A percentile compares a stretch with the other conserved stretches of the same genome.
These are phyloP conservation scores for Alternaria atra DNA, from an alignment of 2,329 filamentous ascomycete genomes.

Conservation along the genomic window DNA sequence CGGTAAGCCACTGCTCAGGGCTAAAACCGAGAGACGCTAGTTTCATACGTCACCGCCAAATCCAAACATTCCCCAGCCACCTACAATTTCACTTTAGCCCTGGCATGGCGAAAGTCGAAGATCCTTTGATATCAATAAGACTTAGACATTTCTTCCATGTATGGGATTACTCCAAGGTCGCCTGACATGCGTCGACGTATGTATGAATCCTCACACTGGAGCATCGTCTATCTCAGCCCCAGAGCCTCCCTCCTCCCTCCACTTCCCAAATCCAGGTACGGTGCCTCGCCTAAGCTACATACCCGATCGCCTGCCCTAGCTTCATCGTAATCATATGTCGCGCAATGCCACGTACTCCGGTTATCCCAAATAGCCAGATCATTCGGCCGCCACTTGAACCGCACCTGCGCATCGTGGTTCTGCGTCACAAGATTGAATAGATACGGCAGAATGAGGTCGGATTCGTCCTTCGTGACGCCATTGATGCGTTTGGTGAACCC, in stretches of 20 bases:
- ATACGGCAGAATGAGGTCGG: slow-evolving; percentile 54
- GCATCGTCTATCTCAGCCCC: neutral
- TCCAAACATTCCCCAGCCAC: neutral
- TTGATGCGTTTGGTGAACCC: slow-evolving; percentile 54
- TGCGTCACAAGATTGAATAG: slow-evolving; percentile 56
- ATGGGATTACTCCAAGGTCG: neutral
- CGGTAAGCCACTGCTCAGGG: no score
- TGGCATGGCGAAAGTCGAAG: neutral
- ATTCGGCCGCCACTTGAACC: slow-evolving; percentile 56
- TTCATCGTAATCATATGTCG: slow-evolving; percentile 70
- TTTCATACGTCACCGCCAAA: neutral
- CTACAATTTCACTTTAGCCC: neutral
- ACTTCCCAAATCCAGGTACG: slow-evolving; percentile 64
- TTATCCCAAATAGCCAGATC: slow-evolving; percentile 72
- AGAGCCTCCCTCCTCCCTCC: slow-evolving; percentile 8
- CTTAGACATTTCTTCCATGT: neutral
- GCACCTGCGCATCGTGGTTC: slow-evolving; percentile 63
- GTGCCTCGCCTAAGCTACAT: slow-evolving; percentile 64
- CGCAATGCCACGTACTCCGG: slow-evolving; percentile 66
- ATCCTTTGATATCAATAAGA: neutral
- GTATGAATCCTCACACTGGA: neutral
- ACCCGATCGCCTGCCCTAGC: slow-evolving; percentile 62
- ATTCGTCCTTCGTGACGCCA: slow-evolving; percentile 57
- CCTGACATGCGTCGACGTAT: neutral
- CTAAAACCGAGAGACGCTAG: neutral